Percentiles rank a stretch among this genome's conserved stretches.
These are phyloP conservation scores for Dalechampia spathulata DNA, from an alignment of 441 rosid genomes.

Conservation along the genomic window DNA sequence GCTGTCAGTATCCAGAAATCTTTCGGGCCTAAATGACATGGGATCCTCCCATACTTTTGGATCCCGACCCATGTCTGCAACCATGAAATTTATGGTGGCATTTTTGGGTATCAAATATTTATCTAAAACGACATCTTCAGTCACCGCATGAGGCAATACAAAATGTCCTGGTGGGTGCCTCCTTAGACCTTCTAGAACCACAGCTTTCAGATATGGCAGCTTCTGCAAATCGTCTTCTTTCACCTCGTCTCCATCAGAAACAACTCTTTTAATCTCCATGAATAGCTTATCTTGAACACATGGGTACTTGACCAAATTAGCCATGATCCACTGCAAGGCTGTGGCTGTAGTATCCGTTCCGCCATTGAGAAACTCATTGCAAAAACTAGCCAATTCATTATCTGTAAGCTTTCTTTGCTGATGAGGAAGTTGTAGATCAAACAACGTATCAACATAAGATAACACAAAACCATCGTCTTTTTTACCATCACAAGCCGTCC, in stretches of 20 bases:
- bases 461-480: too few relatives aligned
- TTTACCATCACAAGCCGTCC: too few relatives aligned
- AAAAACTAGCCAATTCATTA: too few relatives aligned
- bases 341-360: too few relatives aligned
- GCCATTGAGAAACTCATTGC: too few relatives aligned
- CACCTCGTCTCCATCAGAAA: constrained; percentile 6
- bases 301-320: too few relatives aligned
- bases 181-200: constrained; percentile 34
- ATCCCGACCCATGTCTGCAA: constrained; percentile 39
- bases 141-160: constrained; percentile 29
- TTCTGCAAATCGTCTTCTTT: constrained; percentile 28
- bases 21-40: constrained; percentile 33
- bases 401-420: too few relatives aligned
- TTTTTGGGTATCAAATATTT: constrained; percentile 27
- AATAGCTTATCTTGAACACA: too few relatives aligned
- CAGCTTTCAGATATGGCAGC: too few relatives aligned
- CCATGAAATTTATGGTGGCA: constrained; percentile 29
- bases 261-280: constrained; percentile 19
- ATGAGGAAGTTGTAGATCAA: too few relatives aligned
- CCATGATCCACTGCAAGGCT: too few relatives aligned
- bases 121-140: constrained; percentile 20
- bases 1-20: constrained; percentile 16
- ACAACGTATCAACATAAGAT: too few relatives aligned
- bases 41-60: constrained; percentile 41
- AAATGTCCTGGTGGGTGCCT: constrained; percentile 36